phyloP scores from a whole-genome alignment of 345 rosid genomes.

The Eucalyptus decipiens region DNA sequence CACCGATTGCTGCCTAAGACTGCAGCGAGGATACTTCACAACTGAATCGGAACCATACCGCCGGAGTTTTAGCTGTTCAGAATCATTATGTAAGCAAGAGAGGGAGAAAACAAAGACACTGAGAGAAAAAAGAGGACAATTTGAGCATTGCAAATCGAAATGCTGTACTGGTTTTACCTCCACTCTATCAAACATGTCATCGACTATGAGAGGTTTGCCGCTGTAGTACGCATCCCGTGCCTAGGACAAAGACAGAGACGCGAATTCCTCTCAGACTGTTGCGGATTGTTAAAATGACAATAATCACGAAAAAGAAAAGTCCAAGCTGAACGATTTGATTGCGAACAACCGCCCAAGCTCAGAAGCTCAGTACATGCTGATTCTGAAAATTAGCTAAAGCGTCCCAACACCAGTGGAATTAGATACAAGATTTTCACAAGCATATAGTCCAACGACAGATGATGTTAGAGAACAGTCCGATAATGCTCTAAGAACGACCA shows the following conservation, averaged over 20 bases:
- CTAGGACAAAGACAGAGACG: conserved; percentile 12
- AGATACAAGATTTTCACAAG: neutral
- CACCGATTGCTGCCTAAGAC: conserved; percentile 68
- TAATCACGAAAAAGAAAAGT: neutral
- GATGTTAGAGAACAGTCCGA: neutral
- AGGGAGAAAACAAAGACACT: neutral
- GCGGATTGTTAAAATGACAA: neutral
- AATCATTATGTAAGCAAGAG: neutral
- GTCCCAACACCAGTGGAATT: neutral
- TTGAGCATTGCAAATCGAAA: neutral
- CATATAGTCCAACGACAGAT: neutral
- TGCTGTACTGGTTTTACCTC: conserved; percentile 37
- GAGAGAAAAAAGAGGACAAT: neutral
- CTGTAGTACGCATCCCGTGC: conserved; percentile 86
- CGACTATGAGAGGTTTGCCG: conserved; percentile 77
- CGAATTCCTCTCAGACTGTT: neutral
- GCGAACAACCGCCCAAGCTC: neutral
- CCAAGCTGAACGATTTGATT: neutral
- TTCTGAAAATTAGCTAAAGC: neutral
- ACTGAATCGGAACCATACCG: conserved; percentile 90
- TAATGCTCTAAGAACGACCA: neutral
- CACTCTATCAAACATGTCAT: conserved; percentile 96
- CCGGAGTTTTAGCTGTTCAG: conserved; percentile 63
- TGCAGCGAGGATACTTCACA: conserved; percentile 94
- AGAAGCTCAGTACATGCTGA: neutral